A percentile compares a stretch with the other conserved stretches of the same genome.
Conservation (phyloP, 2,329 filamentous ascomycete species). For the Diaporthe ilicicola region DNA sequence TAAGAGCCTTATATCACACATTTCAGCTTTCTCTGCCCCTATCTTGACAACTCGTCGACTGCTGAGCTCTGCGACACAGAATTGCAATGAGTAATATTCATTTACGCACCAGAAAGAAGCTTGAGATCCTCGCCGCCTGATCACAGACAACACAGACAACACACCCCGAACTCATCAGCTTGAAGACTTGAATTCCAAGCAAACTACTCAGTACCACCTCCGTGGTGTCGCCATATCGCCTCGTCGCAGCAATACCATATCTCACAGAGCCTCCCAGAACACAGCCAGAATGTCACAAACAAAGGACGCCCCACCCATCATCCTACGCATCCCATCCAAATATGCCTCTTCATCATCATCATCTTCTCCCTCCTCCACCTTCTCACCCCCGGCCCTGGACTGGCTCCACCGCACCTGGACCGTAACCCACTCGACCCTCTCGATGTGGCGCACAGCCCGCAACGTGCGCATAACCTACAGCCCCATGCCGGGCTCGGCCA, state of each 20-base stretch:
- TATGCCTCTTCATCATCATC: slow-evolving; percentile 46
- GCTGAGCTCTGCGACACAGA: neutral
- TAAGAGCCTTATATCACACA: neutral
- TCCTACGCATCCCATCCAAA: slow-evolving; percentile 58
- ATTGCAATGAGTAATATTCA: neutral
- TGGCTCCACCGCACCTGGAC: slow-evolving; percentile 75
- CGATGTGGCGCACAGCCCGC: slow-evolving; percentile 82
- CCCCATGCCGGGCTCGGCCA: slow-evolving; percentile 49
- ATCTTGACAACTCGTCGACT: neutral
- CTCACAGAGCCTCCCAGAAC: too few species aligned
- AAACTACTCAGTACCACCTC: neutral
- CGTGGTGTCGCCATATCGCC: neutral
- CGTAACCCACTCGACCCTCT: slow-evolving; percentile 78
- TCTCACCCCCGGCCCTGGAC: slow-evolving; percentile 57
- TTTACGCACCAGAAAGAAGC: too few species aligned
- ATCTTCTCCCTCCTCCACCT: slow-evolving; percentile 39
- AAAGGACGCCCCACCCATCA: slow-evolving; percentile 37
- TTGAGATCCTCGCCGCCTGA: neutral
- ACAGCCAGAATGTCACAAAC: slow-evolving; percentile 20
- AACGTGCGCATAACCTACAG: slow-evolving; percentile 85
- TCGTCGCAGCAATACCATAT: neutral
- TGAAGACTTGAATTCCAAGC: too few species aligned
- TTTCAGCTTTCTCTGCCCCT: neutral
- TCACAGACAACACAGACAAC: neutral
- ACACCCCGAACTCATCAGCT: neutral